Evolutionary conservation across 2,329 filamentous ascomycete genomes (phyloP).

Genomic region (Lachnellula hyalina): DNA sequence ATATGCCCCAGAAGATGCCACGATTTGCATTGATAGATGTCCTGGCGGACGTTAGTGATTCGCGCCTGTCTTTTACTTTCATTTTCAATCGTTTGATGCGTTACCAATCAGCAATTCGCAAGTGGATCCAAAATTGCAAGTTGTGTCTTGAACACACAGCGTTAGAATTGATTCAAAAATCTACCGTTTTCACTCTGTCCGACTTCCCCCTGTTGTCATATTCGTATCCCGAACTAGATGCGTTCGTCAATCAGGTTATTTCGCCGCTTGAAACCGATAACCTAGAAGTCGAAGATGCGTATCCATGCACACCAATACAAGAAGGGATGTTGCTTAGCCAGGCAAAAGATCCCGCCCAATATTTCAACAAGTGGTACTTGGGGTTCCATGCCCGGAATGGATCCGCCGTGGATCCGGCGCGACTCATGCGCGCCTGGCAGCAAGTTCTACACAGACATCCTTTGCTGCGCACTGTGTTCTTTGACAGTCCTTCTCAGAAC

Average conservation of each 20-base stretch:
- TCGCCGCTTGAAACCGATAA: background rate
- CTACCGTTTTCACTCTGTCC: background rate
- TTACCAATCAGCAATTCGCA: slow-evolving; percentile 1
- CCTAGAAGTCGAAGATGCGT: slow-evolving; percentile 2
- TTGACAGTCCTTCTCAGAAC: slow-evolving; percentile 12
- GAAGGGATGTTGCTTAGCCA: slow-evolving; percentile 3
- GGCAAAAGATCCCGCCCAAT: slow-evolving; percentile 12
- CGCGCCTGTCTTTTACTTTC: slow-evolving; percentile 5
- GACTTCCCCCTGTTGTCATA: slow-evolving; percentile 9
- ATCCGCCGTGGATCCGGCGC: slow-evolving; percentile 8
- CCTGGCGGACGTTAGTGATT: background rate
- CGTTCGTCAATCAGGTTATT: background rate
- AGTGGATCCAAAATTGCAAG: slow-evolving; percentile 3
- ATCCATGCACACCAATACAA: slow-evolving; percentile 5
- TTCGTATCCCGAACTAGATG: slow-evolving; percentile 1
- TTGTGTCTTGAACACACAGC: slow-evolving; percentile 11
- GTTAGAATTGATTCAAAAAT: background rate
- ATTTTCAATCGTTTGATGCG: slow-evolving; percentile 4
- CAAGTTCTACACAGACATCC: background rate
- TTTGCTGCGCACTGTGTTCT: slow-evolving; percentile 1
- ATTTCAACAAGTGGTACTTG: background rate
- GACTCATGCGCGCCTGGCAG: slow-evolving; percentile 11
- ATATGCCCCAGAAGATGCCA: background rate
- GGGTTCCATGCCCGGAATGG: background rate
- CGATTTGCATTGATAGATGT: slow-evolving; percentile 4